A percentile compares a stretch with the other conserved stretches of the same genome.
Conservation (phyloP, 129 eudicot genomes). For the Flaveria brownii region DNA sequence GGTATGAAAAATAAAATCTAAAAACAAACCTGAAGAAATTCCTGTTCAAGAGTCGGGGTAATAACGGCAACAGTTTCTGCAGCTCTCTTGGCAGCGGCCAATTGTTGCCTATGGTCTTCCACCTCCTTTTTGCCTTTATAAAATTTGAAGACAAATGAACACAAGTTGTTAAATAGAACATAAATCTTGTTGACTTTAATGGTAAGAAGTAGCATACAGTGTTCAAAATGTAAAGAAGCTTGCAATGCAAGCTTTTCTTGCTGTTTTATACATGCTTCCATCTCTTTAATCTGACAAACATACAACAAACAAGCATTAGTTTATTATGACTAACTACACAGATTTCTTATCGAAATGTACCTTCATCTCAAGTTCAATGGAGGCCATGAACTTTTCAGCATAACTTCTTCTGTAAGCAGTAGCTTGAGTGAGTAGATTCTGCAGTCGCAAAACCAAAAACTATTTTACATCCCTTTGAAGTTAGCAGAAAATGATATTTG, state of each 20-base stretch:
- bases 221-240: constrained; percentile 58
- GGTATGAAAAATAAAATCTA: constrained; percentile 13
- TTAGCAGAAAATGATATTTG: constrained; percentile 18
- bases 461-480: constrained; percentile 1
- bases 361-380: constrained; percentile 79
- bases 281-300: constrained; percentile 64
- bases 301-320: constrained; percentile 11
- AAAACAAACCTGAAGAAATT: constrained; percentile 67
- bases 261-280: constrained; percentile 68
- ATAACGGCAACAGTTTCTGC: constrained; percentile 75
- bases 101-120: constrained; percentile 49
- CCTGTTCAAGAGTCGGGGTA: constrained; percentile 60
- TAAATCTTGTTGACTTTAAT: not conserved
- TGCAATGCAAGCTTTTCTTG: constrained; percentile 75
- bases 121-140: constrained; percentile 54
- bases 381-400: constrained; percentile 60
- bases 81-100: constrained; percentile 62
- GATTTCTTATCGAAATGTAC: constrained; percentile 32
- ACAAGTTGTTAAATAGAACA: not conserved
- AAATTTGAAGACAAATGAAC: not conserved
- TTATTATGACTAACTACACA: not conserved
- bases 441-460: constrained; percentile 22
- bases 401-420: constrained; percentile 56
- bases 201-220: constrained; percentile 48
- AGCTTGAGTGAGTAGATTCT: constrained; percentile 77